These are phyloP conservation scores for Wallacemonas rigidus DNA, from an alignment of 208 protist genomes.

Conservation along the genomic window DNA sequence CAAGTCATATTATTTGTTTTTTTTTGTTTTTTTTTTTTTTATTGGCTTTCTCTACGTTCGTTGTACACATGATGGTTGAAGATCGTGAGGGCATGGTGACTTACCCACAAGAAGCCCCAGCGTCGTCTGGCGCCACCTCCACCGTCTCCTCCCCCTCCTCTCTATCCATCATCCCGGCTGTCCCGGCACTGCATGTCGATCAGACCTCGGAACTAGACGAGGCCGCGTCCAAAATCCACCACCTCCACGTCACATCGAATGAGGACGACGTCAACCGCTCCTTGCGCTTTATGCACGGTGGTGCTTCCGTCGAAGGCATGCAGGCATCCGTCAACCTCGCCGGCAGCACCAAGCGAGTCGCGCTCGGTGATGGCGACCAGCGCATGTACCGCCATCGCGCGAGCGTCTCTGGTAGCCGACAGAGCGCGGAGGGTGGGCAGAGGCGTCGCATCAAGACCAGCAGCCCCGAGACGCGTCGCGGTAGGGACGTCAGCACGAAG, in stretches of 20 bases:
- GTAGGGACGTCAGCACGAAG: too few species aligned
- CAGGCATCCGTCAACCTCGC: not conserved
- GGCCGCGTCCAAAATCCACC: slow-evolving; percentile 2
- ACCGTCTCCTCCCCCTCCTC: not conserved
- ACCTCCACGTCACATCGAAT: not conserved
- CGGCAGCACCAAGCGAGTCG: not conserved
- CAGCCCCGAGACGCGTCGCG: too few species aligned
- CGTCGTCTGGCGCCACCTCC: not conserved
- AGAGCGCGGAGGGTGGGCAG: not conserved
- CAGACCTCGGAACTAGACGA: not conserved
- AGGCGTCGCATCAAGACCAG: too few species aligned
- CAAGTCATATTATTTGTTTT: not conserved
- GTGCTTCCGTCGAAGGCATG: not conserved
- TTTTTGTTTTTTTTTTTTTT: not conserved
- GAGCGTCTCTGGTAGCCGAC: not conserved
- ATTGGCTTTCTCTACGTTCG: not conserved
- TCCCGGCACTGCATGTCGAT: not conserved
- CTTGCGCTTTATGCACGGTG: slow-evolving; percentile 13
- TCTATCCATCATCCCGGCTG: not conserved
- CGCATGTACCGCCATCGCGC: slow-evolving; percentile 9
- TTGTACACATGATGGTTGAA: not conserved
- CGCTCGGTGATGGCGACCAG: slow-evolving; percentile 1
- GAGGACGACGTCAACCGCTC: slow-evolving; percentile 6
- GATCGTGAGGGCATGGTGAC: not conserved
- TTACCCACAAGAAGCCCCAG: not conserved